These are phyloP conservation scores for Cordia subcordata DNA, from an alignment of 257 asterid species.

Conservation along the genomic window DNA sequence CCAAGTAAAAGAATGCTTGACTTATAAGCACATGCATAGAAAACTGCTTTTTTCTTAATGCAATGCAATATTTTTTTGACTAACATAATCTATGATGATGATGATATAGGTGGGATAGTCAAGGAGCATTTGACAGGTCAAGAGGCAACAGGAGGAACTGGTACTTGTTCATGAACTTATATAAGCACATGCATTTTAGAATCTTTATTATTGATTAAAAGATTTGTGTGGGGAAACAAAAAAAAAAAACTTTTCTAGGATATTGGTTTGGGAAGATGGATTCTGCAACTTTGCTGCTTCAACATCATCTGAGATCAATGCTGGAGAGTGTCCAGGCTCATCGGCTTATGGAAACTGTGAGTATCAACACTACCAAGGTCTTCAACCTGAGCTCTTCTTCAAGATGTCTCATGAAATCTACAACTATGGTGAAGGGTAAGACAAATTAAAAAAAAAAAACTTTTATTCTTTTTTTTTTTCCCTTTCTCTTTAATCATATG, in stretches of 20 bases:
- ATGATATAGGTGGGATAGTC: slow-evolving; percentile 79
- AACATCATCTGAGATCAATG: slow-evolving; percentile 44
- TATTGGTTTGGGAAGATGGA: slow-evolving; percentile 99
- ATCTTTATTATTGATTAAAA: neutral
- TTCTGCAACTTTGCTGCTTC: slow-evolving; percentile 96
- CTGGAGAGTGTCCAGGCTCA: slow-evolving; percentile 41
- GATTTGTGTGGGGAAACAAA: no score
- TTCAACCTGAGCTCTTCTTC: slow-evolving; percentile 95
- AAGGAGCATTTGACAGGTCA: slow-evolving; percentile 93
- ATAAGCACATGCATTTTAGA: neutral
- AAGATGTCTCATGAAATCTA: slow-evolving; percentile 99
- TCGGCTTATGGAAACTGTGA: slow-evolving; percentile 32
- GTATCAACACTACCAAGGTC: slow-evolving; percentile 64
- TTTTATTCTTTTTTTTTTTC: no score
- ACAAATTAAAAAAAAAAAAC: neutral
- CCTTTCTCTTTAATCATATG: neutral
- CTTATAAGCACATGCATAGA: no score
- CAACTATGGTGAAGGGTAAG: slow-evolving; percentile 98
- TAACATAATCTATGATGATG: neutral
- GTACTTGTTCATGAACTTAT: slow-evolving; percentile 24
- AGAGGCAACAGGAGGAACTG: slow-evolving; percentile 96
- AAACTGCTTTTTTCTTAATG: no score
- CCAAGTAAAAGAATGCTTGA: slow-evolving; percentile 55
- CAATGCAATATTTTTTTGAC: neutral
- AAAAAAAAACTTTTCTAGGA: slow-evolving; percentile 50